These are phyloP conservation scores for Xerocomellus chrysenteron DNA, from an alignment of 768 basidiomycete species.

Conservation along the genomic window DNA sequence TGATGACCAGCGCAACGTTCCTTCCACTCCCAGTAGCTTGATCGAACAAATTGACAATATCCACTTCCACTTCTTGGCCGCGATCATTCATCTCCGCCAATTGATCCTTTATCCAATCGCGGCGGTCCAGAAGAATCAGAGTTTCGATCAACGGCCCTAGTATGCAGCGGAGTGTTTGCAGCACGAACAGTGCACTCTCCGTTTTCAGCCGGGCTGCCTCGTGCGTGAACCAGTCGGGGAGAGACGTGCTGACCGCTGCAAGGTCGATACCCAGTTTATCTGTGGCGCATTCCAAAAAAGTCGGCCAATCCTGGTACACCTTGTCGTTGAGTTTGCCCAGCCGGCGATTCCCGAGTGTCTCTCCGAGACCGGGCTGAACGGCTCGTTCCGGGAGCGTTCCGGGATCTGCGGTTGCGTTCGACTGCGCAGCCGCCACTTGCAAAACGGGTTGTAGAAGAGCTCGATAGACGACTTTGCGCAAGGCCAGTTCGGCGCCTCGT, in stretches of 20 bases:
- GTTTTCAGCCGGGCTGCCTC: slow-evolving; percentile 25
- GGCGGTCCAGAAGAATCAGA: slow-evolving; percentile 61
- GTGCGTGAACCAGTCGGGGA: slow-evolving; percentile 24
- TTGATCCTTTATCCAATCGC: slow-evolving; percentile 52
- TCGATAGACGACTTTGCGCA: slow-evolving; percentile 71
- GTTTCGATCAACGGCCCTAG: slow-evolving; percentile 69
- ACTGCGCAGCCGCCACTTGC: slow-evolving; percentile 9
- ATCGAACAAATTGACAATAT: slow-evolving; percentile 67
- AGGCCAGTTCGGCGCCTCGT: slow-evolving; percentile 45
- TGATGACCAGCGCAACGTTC: slow-evolving; percentile 64
- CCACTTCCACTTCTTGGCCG: slow-evolving; percentile 35
- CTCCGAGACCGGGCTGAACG: slow-evolving; percentile 34
- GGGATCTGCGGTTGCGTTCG: not conserved
- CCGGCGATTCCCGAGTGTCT: slow-evolving; percentile 42
- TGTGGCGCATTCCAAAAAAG: slow-evolving; percentile 42
- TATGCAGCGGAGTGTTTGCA: slow-evolving; percentile 67
- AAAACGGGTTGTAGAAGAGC: slow-evolving; percentile 50
- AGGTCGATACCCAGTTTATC: slow-evolving; percentile 27
- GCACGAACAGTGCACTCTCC: slow-evolving; percentile 49
- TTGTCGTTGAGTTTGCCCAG: slow-evolving; percentile 53
- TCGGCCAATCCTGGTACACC: slow-evolving; percentile 49
- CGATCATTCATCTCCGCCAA: slow-evolving; percentile 25
- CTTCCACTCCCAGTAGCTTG: slow-evolving; percentile 70
- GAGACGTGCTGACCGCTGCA: slow-evolving; percentile 3
- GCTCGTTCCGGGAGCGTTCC: not conserved